Conservation (phyloP, 2,329 filamentous ascomycete genomes). For the Scopulariopsis brevicaulis region DNA sequence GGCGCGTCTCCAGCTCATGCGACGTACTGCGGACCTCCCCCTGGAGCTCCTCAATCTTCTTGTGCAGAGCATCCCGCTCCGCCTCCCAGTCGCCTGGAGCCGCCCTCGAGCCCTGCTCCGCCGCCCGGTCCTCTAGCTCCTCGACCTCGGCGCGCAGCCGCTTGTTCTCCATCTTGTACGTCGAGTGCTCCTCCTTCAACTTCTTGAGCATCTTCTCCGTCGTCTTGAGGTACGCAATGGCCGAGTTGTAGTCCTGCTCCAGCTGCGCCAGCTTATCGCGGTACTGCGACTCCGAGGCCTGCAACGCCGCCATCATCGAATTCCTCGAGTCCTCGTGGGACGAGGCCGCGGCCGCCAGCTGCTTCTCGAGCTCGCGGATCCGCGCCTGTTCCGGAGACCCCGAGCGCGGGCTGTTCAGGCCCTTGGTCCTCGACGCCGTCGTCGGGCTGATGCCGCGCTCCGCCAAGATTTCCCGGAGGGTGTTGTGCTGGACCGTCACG, state of each 20-base stretch:
- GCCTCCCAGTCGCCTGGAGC: constrained; percentile 57
- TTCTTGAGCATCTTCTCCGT: constrained; percentile 99
- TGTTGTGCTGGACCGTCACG: constrained; percentile 80
- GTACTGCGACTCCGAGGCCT: constrained; percentile 81
- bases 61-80: constrained; percentile 57
- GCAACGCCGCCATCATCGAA: constrained; percentile 65
- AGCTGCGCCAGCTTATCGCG: constrained; percentile 88
- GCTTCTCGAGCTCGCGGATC: constrained; percentile 76
- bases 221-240: constrained; percentile 94
- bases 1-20: constrained; percentile 57
- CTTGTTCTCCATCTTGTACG: constrained; percentile 78
- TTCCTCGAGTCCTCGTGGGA: constrained; percentile 79
- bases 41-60: constrained; percentile 60
- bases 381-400: constrained; percentile 72
- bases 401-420: constrained; percentile 61
- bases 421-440: constrained; percentile 47
- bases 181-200: constrained; percentile 93
- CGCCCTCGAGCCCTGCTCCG: constrained; percentile 21
- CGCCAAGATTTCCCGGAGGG: constrained; percentile 81
- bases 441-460: constrained; percentile 80
- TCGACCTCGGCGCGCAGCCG: constrained; percentile 76
- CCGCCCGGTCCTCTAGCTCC: constrained; percentile 44
- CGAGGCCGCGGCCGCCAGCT: constrained; percentile 65
- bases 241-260: constrained; percentile 95
- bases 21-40: constrained; percentile 56